Percentiles rank a stretch among this genome's conserved stretches.
These are phyloP conservation scores for Helicocarpus griseus DNA, from an alignment of 2,329 filamentous ascomycete species.

Conservation along the genomic window DNA sequence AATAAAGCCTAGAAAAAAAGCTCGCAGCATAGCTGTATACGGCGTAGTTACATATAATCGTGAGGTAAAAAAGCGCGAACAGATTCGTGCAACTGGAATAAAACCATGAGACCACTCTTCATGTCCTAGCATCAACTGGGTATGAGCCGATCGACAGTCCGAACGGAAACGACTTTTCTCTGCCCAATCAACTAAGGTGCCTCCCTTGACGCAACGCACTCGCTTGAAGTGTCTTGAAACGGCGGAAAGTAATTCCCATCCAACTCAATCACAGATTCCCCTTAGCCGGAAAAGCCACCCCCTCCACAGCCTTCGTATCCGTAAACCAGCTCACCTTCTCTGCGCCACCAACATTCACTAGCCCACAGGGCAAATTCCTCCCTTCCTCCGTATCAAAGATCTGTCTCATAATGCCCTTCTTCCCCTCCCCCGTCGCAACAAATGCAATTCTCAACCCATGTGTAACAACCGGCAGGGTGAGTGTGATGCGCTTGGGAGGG, in stretches of 20 bases:
- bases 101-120: neutral
- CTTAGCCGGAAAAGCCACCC: conserved; percentile 70
- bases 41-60: neutral
- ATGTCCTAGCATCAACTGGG: neutral
- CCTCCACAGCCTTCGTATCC: conserved; percentile 74
- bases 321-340: conserved; percentile 95
- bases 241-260: too few species aligned
- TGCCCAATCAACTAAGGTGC: neutral
- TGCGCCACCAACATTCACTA: conserved; percentile 75
- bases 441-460: conserved; percentile 83
- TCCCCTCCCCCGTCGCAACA: conserved; percentile 77
- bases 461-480: conserved; percentile 82
- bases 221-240: neutral
- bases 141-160: neutral
- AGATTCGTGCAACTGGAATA: neutral
- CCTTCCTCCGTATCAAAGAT: conserved; percentile 77
- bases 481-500: conserved; percentile 78
- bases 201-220: neutral
- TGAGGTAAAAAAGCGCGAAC: neutral
- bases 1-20: neutral
- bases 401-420: conserved; percentile 84
- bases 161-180: neutral
- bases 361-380: conserved; percentile 65
- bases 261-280: conserved; percentile 45
- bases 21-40: neutral